Evolutionary conservation across 2,329 filamentous ascomycete species (phyloP), one percentile per base, ranked within the genome.

Genomic region (Exophiala phaeomuriformis): DNA sequence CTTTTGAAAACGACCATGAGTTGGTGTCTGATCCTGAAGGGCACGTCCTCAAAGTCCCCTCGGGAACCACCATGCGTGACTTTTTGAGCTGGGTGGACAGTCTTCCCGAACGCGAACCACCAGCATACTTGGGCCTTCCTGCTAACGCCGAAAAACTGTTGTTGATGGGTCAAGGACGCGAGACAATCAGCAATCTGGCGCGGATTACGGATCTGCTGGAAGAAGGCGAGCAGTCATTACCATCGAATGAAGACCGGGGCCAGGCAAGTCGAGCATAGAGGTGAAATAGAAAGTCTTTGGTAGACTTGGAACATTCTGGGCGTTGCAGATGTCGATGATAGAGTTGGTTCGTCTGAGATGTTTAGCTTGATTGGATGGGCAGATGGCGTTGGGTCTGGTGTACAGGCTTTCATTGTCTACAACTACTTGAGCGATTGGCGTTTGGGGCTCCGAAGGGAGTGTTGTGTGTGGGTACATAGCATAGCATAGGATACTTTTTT

Each of bases 61-160:
- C 81, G 42, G 85, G 88, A 40, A 96, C 90, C 1, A 83, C 82
- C 46, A 81, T 95, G 67, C 82, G 84, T 58, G 89, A 95, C 65
- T 97, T 97, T 68, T 84, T 86, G 71, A 78, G 79, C 36, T 98
- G 94, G 94, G 88, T 98, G 57, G 88, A 95, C 64, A 82, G 82
- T 56, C 76, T 98, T 57, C 93, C 93, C 0, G 93, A 98, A 77
- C 83, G 93, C 64, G 93, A 98, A 70, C 94, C 94, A 30, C 93
- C 93, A 3, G 95, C 90, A 0, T 98, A 95, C 67, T 77, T 98
- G 10, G 94, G 93, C 27, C 72, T 98, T 62, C 93, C 93, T 35
- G 88, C 89, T 30, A 96, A 98, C 68, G 93, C 93, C 19, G 93
- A 98, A 82, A 98, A 97, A 73, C 69, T 98, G 67, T 71, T 98